Evolutionary conservation across 495 filamentous ascomycete genomes (phyloP), one percentile per base, ranked within the genome.

Genomic region (Neurospora tetrasperma): DNA sequence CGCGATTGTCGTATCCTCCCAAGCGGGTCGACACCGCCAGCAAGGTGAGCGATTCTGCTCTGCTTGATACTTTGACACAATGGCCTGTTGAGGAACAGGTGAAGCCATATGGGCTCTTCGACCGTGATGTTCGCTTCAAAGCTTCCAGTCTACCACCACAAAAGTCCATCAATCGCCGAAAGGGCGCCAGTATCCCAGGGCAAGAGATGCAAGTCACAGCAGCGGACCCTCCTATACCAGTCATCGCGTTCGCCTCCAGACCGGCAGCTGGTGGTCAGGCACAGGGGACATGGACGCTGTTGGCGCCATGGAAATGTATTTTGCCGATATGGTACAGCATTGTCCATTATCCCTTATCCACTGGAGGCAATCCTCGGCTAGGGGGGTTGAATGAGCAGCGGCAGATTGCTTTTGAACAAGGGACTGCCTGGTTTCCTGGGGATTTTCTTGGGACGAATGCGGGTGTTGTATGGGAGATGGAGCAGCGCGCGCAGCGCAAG

Each of bases 251-350:
- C 11, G 86, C 92, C 41, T 90, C 87, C 16, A 85, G 87, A 12
- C 78, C 85, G 35, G 73, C 80, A 16, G 73, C 75, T 12, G 77
- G 79, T n/a, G 83, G 83, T n/a, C 83, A 84, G 11, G 79, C 81
- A 1, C 90, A 90, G 66, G 91, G 92, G 0, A 89, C 84, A 2
- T 98, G 94, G 94, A 96, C 92, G 1, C 76, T 99, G 2, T 85
- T 98, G 41, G 84, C 96, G 4, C 96, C 96, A 0, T 98, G 96
- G 94, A 95, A 94, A 77, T 97, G 93, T 75, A 90, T 98, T 40
- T 81, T 86, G 27, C 90, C 94, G 1, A 83, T 98, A 43, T 99
- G 96, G 96, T 92, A 95, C 76, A 86, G 88, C 18, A 76, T 99
- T 14, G 90, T 97, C 88, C 92, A 92, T 77, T 95, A 92, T 77